Base-by-base conservation (phyloP, 345 rosid genomes). In the Eucalyptus virginea region DNA sequence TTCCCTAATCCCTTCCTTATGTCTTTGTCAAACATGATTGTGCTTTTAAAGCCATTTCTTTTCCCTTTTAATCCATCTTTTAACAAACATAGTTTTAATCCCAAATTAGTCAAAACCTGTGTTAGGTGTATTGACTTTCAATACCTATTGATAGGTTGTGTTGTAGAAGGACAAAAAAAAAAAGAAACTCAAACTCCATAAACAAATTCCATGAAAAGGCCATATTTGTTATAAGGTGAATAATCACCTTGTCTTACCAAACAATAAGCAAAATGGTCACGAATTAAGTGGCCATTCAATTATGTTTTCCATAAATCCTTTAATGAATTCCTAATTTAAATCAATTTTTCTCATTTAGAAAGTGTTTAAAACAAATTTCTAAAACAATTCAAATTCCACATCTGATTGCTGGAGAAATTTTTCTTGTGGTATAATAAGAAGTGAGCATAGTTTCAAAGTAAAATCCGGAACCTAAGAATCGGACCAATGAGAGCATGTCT, bases 401-500 rank as follows among this genome's bases (percentile, higher is more conserved):
- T 69, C 0, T 32, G 23, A 32, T 67, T 18, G 40, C 21, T 2
- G 15, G 40, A 15, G 77, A n/a, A 15, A 17, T 32, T 67, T n/a
- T 67, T 9, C 19, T 67, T 32, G 40, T 32, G 23, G 23, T 62
- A 52, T 19, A 19, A 52, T 26, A 19, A 52, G 5, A 52, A 8
- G 26, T 21, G 26, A 52, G 10, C 58, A 52, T 52, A 26, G 26
- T 52, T 52, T 19, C 58, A 52, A 52, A 19, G 58, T 19, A 52
- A 4, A 52, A 52, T 19, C 58, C 4, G 2, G 58, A 52, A 21
- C 11, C 24, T 52, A 52, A 21, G 58, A 52, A 52, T 8, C 2
- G 1, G 1, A 52, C 11, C 58, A 0, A 52, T 8, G 10, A 52
- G 58, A 52, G 4, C 24, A 52, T 52, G 24, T 19, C 24, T 0